Percentiles rank a stretch among this genome's conserved stretches.
These are phyloP conservation scores for Dryas integrifolia DNA, from an alignment of 331 rosid species.

Conservation along the genomic window DNA sequence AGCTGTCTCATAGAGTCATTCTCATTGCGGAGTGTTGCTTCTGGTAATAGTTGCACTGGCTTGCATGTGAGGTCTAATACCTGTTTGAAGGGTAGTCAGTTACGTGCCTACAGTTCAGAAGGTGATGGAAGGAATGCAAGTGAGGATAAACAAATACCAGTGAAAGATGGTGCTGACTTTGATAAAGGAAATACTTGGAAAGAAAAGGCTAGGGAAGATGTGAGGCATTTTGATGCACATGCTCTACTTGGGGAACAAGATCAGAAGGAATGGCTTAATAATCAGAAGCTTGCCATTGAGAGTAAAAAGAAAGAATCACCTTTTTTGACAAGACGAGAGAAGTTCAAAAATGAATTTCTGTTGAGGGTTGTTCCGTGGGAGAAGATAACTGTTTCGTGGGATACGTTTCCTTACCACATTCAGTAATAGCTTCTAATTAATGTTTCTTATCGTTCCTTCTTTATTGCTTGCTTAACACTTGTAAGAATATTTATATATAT, in stretches of 20 bases:
- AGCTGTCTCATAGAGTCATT: slow-evolving; percentile 39
- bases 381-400: slow-evolving; percentile 86
- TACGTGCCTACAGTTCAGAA: slow-evolving; percentile 64
- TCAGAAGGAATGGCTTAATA: slow-evolving; percentile 83
- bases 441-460: slow-evolving; percentile 20
- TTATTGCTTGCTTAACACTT: neutral
- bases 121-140: slow-evolving; percentile 81
- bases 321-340: slow-evolving; percentile 67
- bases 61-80: slow-evolving; percentile 31
- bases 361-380: slow-evolving; percentile 95
- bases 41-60: slow-evolving; percentile 33
- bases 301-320: slow-evolving; percentile 71
- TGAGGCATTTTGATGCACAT: slow-evolving; percentile 49
- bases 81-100: slow-evolving; percentile 41
- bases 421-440: slow-evolving; percentile 48
- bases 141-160: slow-evolving; percentile 58
- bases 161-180: slow-evolving; percentile 47
- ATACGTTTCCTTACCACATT: slow-evolving; percentile 79
- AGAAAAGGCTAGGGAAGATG: slow-evolving; percentile 47
- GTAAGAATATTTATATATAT: neutral
- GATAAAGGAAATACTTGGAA: slow-evolving; percentile 41
- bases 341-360: slow-evolving; percentile 72
- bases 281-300: slow-evolving; percentile 67
- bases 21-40: slow-evolving; percentile 30
- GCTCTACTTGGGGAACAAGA: slow-evolving; percentile 79